Base-by-base conservation (phyloP, 768 basidiomycete genomes). In the Symmetrospora coprosmae region DNA sequence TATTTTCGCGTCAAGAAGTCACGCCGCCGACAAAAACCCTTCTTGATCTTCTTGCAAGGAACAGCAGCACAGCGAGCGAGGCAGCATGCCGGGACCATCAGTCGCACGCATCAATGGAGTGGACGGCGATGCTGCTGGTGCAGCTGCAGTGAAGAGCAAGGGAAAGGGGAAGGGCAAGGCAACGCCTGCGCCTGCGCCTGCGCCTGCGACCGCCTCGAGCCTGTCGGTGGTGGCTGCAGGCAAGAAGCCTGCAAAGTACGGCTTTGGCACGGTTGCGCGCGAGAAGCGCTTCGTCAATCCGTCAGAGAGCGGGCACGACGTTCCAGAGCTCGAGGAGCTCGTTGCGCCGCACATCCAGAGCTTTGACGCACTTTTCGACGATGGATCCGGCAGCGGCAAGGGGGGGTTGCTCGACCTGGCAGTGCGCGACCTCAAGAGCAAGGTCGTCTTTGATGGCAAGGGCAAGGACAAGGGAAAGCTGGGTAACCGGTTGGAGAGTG, bases 311-410 rank as follows among this genome's bases (percentile, higher is more conserved):
- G 80, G 80, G 21, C 79, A 85, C 23, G 81, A 82, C 13, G 81
- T 86, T 65, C 81, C 81, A 19, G 85, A 86, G 52, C 77, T 97
- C 62, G 87, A 94, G 66, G 87, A 92, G 73, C 87, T 96, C 68
- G 88, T 96, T 53, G 76, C 81, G 23, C 92, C 94, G 5, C 91
- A 96, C 71, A 81, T 97, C 64, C 86, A 96, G 72, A 89, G 87
- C 37, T 97, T 99, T 78, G 92, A 97, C 73, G 83, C 88, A 16
- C 79, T 99, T 27, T 91, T 96, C 72, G 91, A 96, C 69, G 89
- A 65, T 14, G 64, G 31, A 92, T 28, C 60, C n/a, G 21, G 17
- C 9, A 82, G 83, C 66, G 82, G 82, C 14, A 86, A 86, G 1
- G 78, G 78, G 33, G 94, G 94, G 0, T 72, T 97, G 9, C 71